phyloP scores from a whole-genome alignment of 441 rosid species.

The Populus tomentosa region DNA sequence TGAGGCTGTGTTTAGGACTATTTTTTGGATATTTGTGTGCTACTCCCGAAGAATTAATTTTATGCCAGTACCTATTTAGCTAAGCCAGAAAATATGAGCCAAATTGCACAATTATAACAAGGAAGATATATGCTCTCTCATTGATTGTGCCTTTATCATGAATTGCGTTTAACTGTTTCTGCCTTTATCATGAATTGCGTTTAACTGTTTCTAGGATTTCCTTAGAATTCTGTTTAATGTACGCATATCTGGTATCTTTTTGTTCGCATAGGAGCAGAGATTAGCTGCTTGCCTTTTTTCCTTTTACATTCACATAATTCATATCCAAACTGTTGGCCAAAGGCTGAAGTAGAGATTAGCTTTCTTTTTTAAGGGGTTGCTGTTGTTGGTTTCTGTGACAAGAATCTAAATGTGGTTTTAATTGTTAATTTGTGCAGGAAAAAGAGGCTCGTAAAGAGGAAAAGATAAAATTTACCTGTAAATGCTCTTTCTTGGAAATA shows the following conservation, averaged over 20 bases:
- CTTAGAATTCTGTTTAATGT: background rate
- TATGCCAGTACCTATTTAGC: background rate
- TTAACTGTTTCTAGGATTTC: background rate
- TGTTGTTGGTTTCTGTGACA: background rate
- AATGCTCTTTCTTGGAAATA: conserved; percentile 96
- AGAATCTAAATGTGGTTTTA: background rate
- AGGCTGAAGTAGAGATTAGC: background rate
- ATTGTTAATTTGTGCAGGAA: conserved; percentile 53
- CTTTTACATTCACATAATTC: background rate
- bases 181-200: no score
- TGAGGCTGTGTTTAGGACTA: background rate
- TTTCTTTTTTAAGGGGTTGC: conserved; percentile 6
- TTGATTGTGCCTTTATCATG: background rate
- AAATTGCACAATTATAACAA: background rate
- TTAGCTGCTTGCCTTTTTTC: background rate
- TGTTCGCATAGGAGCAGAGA: background rate
- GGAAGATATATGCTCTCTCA: background rate
- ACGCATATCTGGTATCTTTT: background rate
- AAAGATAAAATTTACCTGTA: conserved; percentile 69
- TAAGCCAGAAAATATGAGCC: background rate
- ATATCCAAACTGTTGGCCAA: background rate
- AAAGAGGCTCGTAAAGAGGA: conserved; percentile 81
- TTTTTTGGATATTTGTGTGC: background rate
- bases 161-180: no score
- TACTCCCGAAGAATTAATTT: background rate